Conservation (phyloP, 2,329 filamentous ascomycete species). For the Thelonectria rubi region DNA sequence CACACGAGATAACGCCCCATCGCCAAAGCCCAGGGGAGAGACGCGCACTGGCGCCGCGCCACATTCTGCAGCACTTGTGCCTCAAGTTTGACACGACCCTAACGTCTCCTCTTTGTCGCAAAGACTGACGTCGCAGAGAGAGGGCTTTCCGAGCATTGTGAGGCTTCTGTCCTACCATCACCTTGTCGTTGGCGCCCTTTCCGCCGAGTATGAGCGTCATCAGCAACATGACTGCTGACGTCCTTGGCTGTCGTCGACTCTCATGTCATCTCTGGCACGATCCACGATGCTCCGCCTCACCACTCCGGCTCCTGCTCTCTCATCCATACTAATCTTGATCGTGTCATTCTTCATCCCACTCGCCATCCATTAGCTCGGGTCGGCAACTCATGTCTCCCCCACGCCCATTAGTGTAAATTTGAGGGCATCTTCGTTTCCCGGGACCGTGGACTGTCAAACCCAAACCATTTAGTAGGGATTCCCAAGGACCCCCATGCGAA, state of each 20-base stretch:
- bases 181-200: neutral
- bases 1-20: conserved; percentile 15
- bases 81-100: conserved; percentile 7
- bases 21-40: conserved; percentile 7
- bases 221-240: neutral
- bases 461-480: neutral
- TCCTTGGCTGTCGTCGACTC: neutral
- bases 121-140: conserved; percentile 1
- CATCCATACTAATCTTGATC: conserved; percentile 10
- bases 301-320: neutral
- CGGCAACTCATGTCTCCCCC: neutral
- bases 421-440: conserved; percentile 3
- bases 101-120: conserved; percentile 1
- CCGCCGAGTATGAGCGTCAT: neutral
- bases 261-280: conserved; percentile 10
- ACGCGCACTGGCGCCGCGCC: conserved; percentile 4
- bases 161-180: neutral
- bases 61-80: conserved; percentile 13
- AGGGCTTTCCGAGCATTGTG: neutral
- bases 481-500: conserved; percentile 1
- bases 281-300: conserved; percentile 8
- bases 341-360: conserved; percentile 16
- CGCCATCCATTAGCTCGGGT: conserved; percentile 13
- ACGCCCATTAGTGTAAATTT: conserved; percentile 11
- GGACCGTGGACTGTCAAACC: conserved; percentile 3